phyloP scores from a whole-genome alignment of 2,329 filamentous ascomycete species.

The Chalaropsis ovoidea region DNA sequence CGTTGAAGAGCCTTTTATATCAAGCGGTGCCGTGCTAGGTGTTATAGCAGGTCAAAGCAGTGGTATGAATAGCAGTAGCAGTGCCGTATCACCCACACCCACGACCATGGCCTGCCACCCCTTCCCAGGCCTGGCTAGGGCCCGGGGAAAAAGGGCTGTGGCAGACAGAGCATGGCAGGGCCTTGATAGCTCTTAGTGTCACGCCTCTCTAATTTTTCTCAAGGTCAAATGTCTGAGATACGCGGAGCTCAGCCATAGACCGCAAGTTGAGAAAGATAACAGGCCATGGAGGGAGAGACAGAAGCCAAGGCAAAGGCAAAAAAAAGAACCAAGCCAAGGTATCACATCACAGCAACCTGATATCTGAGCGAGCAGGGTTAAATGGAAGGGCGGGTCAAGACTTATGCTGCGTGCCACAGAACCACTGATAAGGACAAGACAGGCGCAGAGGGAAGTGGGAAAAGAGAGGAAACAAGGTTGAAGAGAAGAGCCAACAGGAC shows the following conservation, averaged over 20 bases:
- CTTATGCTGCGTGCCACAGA: constrained; percentile 3
- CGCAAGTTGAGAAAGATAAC: constrained; percentile 6
- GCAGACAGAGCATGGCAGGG: neutral
- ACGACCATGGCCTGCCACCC: neutral
- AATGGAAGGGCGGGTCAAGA: constrained; percentile 9
- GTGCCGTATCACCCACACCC: neutral
- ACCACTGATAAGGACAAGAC: constrained; percentile 20
- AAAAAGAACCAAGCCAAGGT: neutral
- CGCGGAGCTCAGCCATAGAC: neutral
- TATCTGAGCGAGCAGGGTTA: neutral
- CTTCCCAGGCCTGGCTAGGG: neutral
- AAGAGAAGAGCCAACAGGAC: neutral
- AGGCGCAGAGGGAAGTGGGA: constrained; percentile 4
- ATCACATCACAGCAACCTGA: neutral
- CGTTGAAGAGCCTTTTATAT: constrained; percentile 19
- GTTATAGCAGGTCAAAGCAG: neutral
- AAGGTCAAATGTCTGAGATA: constrained; percentile 10
- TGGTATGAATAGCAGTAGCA: neutral
- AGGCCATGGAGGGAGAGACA: neutral
- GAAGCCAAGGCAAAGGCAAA: neutral
- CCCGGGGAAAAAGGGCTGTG: neutral
- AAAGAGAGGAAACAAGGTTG: constrained; percentile 12
- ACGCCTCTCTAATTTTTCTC: neutral
- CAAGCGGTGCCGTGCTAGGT: constrained; percentile 1
- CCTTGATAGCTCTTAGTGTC: neutral